Evolutionary conservation across 1,139 yeast genomes (phyloP).

Genomic region (Yarrowia galli): DNA sequence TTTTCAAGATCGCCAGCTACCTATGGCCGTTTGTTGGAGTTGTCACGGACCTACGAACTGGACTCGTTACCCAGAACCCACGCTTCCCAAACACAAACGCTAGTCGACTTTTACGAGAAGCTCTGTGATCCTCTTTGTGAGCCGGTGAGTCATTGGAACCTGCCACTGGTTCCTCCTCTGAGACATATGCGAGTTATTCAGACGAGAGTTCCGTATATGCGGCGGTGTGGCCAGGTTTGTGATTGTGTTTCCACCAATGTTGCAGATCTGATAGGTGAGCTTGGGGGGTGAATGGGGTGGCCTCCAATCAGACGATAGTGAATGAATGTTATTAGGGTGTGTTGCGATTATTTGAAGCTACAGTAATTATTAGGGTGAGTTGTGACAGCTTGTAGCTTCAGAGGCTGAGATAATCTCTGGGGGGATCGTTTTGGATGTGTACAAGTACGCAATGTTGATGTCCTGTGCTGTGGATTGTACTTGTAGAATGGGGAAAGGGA

Average conservation of each 20-base stretch:
- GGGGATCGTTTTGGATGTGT: too few species aligned
- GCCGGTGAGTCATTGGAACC: conserved; percentile 1
- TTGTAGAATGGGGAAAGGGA: too few species aligned
- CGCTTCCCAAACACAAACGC: conserved; percentile 12
- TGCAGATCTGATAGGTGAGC: background rate
- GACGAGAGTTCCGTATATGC: background rate
- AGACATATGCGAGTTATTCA: background rate
- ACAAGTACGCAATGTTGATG: too few species aligned
- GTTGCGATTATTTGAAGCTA: too few species aligned
- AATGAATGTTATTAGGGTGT: too few species aligned
- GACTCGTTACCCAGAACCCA: background rate
- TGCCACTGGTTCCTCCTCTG: conserved; percentile 7
- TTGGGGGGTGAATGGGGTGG: too few species aligned
- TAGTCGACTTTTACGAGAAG: conserved; percentile 13
- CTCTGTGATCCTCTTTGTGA: conserved; percentile 26
- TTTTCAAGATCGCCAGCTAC: conserved; percentile 18
- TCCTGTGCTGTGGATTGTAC: too few species aligned
- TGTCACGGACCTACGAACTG: conserved; percentile 13
- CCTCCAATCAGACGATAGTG: too few species aligned
- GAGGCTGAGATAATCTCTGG: too few species aligned
- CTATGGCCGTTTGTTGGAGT: conserved; percentile 26
- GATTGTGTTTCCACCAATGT: background rate
- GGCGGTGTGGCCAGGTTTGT: background rate
- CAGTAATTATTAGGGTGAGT: too few species aligned
- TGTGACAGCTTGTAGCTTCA: too few species aligned